Evolutionary conservation across 176 grass and related monocot genomes (phyloP).

Genomic region (Otatea glauca): DNA sequence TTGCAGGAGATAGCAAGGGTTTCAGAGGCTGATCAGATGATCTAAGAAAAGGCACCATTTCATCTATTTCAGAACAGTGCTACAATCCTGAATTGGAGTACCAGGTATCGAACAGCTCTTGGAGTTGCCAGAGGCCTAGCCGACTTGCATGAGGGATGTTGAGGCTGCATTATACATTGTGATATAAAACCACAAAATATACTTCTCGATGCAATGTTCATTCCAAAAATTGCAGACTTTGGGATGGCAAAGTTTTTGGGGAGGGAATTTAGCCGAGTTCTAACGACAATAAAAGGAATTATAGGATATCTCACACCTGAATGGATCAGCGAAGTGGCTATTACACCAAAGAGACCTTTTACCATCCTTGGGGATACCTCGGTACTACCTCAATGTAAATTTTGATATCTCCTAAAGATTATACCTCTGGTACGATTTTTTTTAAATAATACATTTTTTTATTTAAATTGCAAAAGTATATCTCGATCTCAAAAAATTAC

Average conservation of each 20-base stretch:
- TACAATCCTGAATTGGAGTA: slow-evolving; percentile 36
- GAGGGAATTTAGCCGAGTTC: slow-evolving; percentile 34
- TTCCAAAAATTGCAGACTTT: slow-evolving; percentile 48
- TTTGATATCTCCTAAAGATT: too few species aligned
- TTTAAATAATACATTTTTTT: too few species aligned
- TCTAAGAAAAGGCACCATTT: too few species aligned
- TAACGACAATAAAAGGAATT: slow-evolving; percentile 19
- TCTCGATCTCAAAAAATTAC: too few species aligned
- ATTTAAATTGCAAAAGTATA: too few species aligned
- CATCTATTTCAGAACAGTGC: slow-evolving; percentile 40
- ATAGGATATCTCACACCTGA: slow-evolving; percentile 21
- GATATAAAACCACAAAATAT: slow-evolving; percentile 47
- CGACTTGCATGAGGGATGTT: slow-evolving; percentile 66
- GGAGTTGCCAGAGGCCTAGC: slow-evolving; percentile 61
- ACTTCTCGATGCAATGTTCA: slow-evolving; percentile 25
- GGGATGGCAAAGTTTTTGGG: slow-evolving; percentile 52
- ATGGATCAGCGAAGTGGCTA: slow-evolving; percentile 9
- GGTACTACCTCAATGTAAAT: too few species aligned
- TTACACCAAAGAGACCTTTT: not conserved
- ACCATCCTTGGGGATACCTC: too few species aligned
- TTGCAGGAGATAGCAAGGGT: too few species aligned
- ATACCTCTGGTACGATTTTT: too few species aligned
- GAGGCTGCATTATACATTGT: slow-evolving; percentile 47
- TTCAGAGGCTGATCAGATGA: too few species aligned
- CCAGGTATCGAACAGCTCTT: slow-evolving; percentile 52